phyloP scores from a whole-genome alignment of 495 filamentous ascomycete species.

The Rhypophila decipiens region DNA sequence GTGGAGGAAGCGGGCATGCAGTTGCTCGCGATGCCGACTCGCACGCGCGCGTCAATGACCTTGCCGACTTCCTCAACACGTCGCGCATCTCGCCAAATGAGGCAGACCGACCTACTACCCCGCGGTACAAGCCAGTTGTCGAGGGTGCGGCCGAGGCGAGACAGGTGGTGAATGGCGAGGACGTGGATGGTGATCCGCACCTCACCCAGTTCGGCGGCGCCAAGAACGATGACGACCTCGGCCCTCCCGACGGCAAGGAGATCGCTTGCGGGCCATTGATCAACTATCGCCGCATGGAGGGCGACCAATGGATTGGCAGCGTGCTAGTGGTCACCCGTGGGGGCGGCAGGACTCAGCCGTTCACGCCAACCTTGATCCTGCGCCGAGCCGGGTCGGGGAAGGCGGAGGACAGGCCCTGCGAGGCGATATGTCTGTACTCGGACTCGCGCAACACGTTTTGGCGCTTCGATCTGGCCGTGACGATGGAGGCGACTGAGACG shows the following conservation, averaged over 20 bases:
- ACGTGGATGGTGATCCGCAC: not conserved
- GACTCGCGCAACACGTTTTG: slow-evolving; percentile 75
- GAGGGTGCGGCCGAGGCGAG: slow-evolving; percentile 28
- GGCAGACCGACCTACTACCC: slow-evolving; percentile 14
- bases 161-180: not conserved
- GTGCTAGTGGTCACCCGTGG: slow-evolving; percentile 73
- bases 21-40: slow-evolving; percentile 35
- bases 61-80: slow-evolving; percentile 45
- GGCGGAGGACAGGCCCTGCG: slow-evolving; percentile 6
- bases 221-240: not conserved
- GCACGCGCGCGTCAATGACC: slow-evolving; percentile 33
- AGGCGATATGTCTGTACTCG: slow-evolving; percentile 66
- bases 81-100: slow-evolving; percentile 35
- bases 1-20: not conserved
- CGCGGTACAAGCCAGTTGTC: slow-evolving; percentile 36
- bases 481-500: slow-evolving; percentile 47
- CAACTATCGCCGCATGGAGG: slow-evolving; percentile 79
- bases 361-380: slow-evolving; percentile 25
- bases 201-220: slow-evolving; percentile 7
- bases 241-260: slow-evolving; percentile 42
- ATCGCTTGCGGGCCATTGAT: slow-evolving; percentile 75
- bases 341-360: slow-evolving; percentile 40
- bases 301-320: slow-evolving; percentile 71
- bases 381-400: slow-evolving; percentile 17
- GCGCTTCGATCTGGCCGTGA: slow-evolving; percentile 62